phyloP scores from a whole-genome alignment of 2,329 filamentous ascomycete species.

The Graphiopsis chlorocephala region DNA sequence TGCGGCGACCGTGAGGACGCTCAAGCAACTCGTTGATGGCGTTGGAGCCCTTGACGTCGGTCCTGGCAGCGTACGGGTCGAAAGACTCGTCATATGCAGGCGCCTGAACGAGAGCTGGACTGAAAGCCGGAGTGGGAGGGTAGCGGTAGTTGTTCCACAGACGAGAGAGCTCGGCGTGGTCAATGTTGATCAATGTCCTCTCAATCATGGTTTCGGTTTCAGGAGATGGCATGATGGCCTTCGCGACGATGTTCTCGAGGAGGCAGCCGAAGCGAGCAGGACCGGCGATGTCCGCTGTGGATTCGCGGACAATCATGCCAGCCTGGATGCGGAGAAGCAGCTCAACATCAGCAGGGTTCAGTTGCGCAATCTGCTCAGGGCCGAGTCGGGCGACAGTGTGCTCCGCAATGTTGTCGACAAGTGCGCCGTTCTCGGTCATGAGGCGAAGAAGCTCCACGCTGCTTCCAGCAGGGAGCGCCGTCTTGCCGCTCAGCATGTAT shows the following conservation, averaged over 20 bases:
- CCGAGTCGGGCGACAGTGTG: slow-evolving; percentile 61
- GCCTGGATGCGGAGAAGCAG: slow-evolving; percentile 61
- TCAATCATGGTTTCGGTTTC: slow-evolving; percentile 58
- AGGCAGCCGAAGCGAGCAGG: slow-evolving; percentile 61
- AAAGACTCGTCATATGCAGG: slow-evolving; percentile 75
- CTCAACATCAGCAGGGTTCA: slow-evolving; percentile 53
- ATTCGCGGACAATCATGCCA: slow-evolving; percentile 47
- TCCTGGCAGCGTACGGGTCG: slow-evolving; percentile 86
- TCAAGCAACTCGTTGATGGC: slow-evolving; percentile 88
- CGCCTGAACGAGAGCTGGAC: slow-evolving; percentile 52
- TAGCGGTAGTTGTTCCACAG: slow-evolving; percentile 61
- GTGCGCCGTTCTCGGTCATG: slow-evolving; percentile 64
- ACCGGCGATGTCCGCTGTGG: slow-evolving; percentile 55
- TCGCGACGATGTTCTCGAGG: slow-evolving; percentile 56
- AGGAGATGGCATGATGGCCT: slow-evolving; percentile 53
- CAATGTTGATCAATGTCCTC: slow-evolving; percentile 55
- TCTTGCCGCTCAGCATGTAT: slow-evolving; percentile 53
- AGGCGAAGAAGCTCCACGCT: slow-evolving; percentile 60
- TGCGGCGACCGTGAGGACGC: slow-evolving; percentile 65
- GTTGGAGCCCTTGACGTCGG: slow-evolving; percentile 90
- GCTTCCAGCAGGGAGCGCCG: slow-evolving; percentile 52
- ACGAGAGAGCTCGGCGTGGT: slow-evolving; percentile 46
- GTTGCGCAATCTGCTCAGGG: slow-evolving; percentile 57
- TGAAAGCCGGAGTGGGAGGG: slow-evolving; percentile 42
- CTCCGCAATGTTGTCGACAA: slow-evolving; percentile 58